These are phyloP conservation scores for Pleurotus cornucopiae DNA, from an alignment of 768 basidiomycete genomes.

Conservation along the genomic window DNA sequence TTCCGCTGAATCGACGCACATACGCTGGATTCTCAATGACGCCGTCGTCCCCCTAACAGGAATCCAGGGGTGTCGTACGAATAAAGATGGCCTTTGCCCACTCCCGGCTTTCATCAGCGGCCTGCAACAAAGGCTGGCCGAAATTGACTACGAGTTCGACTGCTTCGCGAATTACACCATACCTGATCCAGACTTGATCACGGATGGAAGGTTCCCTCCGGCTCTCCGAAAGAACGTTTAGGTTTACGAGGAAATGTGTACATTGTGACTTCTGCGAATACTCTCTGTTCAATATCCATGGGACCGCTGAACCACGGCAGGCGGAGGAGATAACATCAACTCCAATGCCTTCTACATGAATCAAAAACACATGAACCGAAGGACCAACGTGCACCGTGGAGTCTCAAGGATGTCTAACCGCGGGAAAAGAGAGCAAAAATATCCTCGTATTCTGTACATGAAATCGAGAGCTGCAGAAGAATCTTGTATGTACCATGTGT, in stretches of 20 bases:
- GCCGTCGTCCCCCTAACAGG: conserved; percentile 66
- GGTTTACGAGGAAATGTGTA: neutral
- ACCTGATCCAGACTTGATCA: conserved; percentile 33
- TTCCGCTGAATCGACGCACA: conserved; percentile 31
- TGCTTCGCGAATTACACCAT: conserved; percentile 52
- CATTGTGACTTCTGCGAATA: no score
- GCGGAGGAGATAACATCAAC: no score
- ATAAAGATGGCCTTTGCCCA: conserved; percentile 59
- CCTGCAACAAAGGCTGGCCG: conserved; percentile 49
- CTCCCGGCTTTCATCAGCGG: conserved; percentile 54
- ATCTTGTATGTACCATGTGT: no score
- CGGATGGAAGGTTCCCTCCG: conserved; percentile 28
- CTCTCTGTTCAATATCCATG: no score
- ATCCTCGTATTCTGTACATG: no score
- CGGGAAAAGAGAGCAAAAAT: no score
- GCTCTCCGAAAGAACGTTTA: neutral
- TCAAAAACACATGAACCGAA: no score
- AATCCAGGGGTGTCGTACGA: conserved; percentile 52
- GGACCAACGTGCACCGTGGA: no score
- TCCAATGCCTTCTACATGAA: no score
- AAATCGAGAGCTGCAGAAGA: no score
- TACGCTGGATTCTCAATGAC: conserved; percentile 73
- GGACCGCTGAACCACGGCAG: no score
- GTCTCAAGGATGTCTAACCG: no score
- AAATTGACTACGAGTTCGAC: conserved; percentile 60